Evolutionary conservation across 1,284 basidiomycete species (phyloP), one percentile per base, ranked within the genome.

Genomic region (Austroboletus niveus): DNA sequence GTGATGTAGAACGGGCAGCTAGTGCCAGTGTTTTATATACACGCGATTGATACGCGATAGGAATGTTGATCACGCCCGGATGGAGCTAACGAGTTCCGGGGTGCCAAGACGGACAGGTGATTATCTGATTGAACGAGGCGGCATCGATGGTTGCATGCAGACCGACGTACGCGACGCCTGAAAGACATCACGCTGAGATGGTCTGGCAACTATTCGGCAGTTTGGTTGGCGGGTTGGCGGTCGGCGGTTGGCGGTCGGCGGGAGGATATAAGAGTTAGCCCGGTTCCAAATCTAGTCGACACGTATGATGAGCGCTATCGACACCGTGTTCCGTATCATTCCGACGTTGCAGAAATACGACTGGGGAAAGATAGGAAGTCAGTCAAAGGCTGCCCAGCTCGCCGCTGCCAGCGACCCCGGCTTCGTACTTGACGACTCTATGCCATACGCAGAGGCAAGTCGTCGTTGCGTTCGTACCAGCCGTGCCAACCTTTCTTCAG

Each of bases 341-440:
- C 87, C 87, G 4, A 87, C 85, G 4, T 76, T 77, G 3, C 87
- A 89, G 60, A 74, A 80, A 57, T 89, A 89, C 59, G 84, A 87
- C 68, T 89, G 87, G 87, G 87, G 87, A 20, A 86, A 83, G 71
- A 65, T 75, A 14, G 87, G 87, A 2, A 67, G 68, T 4, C 72
- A 67, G 36, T 86, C 86, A 53, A 85, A 82, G 63, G 87, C 86
- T 22, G 85, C 86, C 8, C 64, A 70, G 31, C 57, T 71, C 17
- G 65, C 69, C n/a, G 52, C 54, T 31, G 66, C 60, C 4, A 60
- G 66, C 39, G 53, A 48, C 39, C 72, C 75, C 6, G 73, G 68
- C 14, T 80, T 82, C 56, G 57, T 55, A 1, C 66, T 81, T 40
- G 72, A 81, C 51, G 70, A 77, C 49, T 63, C 64, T 11, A 60